Evolutionary conservation across 1,139 yeast species (phyloP).

Genomic region (Schizosaccharomyces versatilis): DNA sequence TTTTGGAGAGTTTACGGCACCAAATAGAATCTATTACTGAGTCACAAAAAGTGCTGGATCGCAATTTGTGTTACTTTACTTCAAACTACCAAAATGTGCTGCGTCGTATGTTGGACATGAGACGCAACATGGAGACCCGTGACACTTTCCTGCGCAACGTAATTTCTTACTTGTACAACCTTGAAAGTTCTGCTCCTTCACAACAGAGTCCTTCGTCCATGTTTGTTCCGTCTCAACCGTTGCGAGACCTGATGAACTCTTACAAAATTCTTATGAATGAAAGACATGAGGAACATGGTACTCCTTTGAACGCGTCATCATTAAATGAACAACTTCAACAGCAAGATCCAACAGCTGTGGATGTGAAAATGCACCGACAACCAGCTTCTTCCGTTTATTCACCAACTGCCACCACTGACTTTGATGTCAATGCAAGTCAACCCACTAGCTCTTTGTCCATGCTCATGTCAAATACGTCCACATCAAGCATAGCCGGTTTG

Average conservation of each 20-base stretch:
- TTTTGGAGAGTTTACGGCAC: conserved; percentile 23
- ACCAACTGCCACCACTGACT: too few species aligned
- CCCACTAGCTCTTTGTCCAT: too few species aligned
- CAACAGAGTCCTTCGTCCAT: background rate
- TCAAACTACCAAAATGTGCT: background rate
- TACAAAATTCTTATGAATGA: background rate
- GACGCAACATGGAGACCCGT: background rate
- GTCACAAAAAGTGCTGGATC: conserved; percentile 20
- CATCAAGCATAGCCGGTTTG: too few species aligned
- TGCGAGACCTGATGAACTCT: background rate
- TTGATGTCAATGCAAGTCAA: too few species aligned
- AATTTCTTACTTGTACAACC: background rate
- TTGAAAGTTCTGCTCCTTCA: background rate
- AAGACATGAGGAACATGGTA: background rate
- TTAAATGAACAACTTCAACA: background rate
- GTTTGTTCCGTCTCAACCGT: background rate
- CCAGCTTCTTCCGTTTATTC: too few species aligned
- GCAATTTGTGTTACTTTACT: background rate
- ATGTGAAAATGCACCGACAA: background rate
- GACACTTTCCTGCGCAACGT: background rate
- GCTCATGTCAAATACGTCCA: too few species aligned
- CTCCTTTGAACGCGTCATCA: background rate
- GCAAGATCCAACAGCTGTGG: background rate
- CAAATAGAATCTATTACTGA: conserved; percentile 24
- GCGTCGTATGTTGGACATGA: background rate